Evolutionary conservation across 345 rosid species (phyloP), one percentile per base, ranked within the genome.

Genomic region (Linum tenue): DNA sequence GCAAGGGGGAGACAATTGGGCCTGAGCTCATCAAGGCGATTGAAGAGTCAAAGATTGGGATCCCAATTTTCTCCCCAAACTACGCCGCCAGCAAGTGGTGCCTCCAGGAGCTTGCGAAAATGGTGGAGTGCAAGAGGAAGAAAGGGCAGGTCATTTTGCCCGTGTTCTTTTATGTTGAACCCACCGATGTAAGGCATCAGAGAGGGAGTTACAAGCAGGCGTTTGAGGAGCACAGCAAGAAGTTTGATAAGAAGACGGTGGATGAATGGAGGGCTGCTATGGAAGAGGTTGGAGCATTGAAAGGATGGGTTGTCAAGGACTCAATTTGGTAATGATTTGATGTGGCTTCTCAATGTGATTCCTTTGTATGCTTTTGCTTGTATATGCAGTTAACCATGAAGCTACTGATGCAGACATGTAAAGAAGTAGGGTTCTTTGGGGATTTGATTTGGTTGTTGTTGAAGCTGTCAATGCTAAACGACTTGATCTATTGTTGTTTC

Each of bases 1-100:
- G 38, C 12, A 22, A 31, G 3, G 60, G 60, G 8, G 31, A 22
- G 12, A 37, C 36, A 17, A 57, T 57, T 17, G 36, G 11, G 12
- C 37, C 60, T 6, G 12, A 37, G 8, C 60, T 57, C 12, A 5
- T 57, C 60, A 57, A 31, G 38, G 60, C 60, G 1, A 57, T 57
- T 22, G 31, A 57, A 12, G 37, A 37, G 11, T 57, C 60, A n/a
- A 57, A 37, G 60, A 10, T 57, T 10, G 36, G 37, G 36, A 37
- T 57, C 35, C 37, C 38, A 1, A 57, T 57, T 10, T 15, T 57
- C 60, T 57, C 60, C 12, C 31, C 37, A 3, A 16, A 57, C 60
- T 57, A 57, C 38, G 35, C 35, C 38, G 16, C 60, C 60, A 17
- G 37, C 60, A 57, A 57, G 8, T 57, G 37, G 60, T 57, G 60